Base-by-base conservation (phyloP, 805 yeast genomes). In the Teunomyces funiuensis region DNA sequence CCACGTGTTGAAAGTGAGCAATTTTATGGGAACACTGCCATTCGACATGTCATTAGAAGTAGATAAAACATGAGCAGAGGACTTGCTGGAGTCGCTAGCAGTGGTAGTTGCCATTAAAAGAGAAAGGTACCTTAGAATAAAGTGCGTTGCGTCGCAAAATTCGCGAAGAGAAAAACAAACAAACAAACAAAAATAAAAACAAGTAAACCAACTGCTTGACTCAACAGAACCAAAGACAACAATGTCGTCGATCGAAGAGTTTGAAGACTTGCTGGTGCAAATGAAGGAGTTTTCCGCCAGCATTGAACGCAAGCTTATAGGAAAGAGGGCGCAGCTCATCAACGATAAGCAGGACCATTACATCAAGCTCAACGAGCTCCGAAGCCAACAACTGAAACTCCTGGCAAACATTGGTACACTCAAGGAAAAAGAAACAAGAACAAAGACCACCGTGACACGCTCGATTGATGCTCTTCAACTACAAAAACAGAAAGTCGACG, bases 1-100 rank as follows among this genome's bases (percentile, higher is more conserved):
- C 97, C 97, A 88, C 1, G 85, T 80, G 58, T 86, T 86, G 58
- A 83, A 77, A 0, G 93, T 85, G 19, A 86, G 68, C 27, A 86
- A 66, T 47, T 67, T 77, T 13, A 83, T 53, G 9, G 33, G 17
- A 28, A 28, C 33, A 28, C 16, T 13, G 19, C 33, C 33, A 8
- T 13, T 7, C 2, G 17, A 17, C 14, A 15, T 8, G 19, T 27
- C 18, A 14, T 28, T 27, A 25, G 23, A 15, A 36, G 37, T n/a
- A n/a, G n/a, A n/a, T n/a, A n/a, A n/a, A n/a, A n/a, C n/a, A n/a
- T n/a, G n/a, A n/a, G n/a, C n/a, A n/a, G n/a, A n/a, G n/a, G n/a
- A n/a, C n/a, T 22, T 22, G 25, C 25, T 22, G 11, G 25, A 22
- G 7, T 11, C 25, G 10, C 11, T 11, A 7, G 11, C 10, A 5